Evolutionary conservation across 2,329 filamentous ascomycete genomes (phyloP).

Genomic region (Aspergillus terreus): DNA sequence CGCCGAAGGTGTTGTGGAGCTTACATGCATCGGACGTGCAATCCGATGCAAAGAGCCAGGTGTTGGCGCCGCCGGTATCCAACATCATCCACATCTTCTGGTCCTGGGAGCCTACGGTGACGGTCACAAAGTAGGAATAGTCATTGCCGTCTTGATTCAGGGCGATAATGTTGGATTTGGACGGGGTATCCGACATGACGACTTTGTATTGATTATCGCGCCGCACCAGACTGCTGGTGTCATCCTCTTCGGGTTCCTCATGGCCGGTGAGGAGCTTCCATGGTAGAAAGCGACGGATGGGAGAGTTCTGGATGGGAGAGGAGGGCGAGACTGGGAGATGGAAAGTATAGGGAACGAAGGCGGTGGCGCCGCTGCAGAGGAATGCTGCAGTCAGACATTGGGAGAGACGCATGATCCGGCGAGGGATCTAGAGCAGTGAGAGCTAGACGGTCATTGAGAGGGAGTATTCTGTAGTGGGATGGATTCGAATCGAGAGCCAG

Average conservation of each 20-base stretch:
- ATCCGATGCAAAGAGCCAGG: conserved; percentile 74
- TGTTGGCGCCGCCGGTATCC: conserved; percentile 60
- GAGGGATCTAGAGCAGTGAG: neutral
- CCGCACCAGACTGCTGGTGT: conserved; percentile 13
- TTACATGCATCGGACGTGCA: conserved; percentile 66
- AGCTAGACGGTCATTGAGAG: neutral
- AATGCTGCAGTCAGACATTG: neutral
- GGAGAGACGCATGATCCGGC: neutral
- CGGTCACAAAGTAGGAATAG: conserved; percentile 51
- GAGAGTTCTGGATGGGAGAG: neutral
- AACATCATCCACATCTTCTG: conserved; percentile 52
- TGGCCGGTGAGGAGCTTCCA: neutral
- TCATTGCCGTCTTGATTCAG: conserved; percentile 54
- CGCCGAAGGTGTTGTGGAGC: conserved; percentile 67
- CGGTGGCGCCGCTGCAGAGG: neutral
- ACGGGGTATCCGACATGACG: conserved; percentile 36
- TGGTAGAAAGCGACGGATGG: conserved; percentile 1
- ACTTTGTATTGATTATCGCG: conserved; percentile 50
- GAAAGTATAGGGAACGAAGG: conserved; percentile 1
- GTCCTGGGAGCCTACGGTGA: conserved; percentile 48
- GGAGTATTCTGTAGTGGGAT: neutral
- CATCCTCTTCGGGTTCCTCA: neutral
- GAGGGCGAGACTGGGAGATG: neutral
- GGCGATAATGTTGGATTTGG: conserved; percentile 45
- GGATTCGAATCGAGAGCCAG: no score